A percentile compares a stretch with the other conserved stretches of the same genome.
These are phyloP conservation scores for Climacium dendroides DNA, from an alignment of 225 moss, liverwort and hornwort genomes.

Conservation along the genomic window DNA sequence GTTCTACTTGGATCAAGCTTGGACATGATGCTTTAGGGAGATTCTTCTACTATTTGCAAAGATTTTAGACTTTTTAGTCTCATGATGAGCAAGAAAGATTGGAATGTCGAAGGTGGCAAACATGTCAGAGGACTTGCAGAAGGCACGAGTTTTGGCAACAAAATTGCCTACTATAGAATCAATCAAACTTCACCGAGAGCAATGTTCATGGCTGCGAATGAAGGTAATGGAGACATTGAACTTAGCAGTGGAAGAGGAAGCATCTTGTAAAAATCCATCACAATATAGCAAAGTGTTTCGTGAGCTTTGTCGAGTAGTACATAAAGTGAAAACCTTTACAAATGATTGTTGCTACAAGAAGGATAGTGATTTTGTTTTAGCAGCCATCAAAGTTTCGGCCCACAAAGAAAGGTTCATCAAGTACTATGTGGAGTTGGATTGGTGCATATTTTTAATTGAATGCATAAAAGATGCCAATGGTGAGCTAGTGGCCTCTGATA, in stretches of 20 bases:
- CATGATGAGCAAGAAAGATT: neutral
- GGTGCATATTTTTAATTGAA: neutral
- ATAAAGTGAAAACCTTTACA: neutral
- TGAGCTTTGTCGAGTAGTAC: neutral
- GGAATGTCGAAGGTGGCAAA: neutral
- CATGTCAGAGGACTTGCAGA: neutral
- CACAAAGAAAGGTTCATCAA: neutral
- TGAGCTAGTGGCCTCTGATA: neutral
- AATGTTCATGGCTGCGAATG: neutral
- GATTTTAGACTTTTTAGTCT: neutral
- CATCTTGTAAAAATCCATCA: neutral
- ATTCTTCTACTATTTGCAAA: neutral
- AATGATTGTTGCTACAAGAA: neutral
- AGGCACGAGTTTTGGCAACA: neutral
- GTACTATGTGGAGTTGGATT: neutral
- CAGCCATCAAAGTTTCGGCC: neutral
- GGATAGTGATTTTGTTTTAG: neutral
- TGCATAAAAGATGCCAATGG: neutral
- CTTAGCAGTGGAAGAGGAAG: neutral
- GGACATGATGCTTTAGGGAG: neutral
- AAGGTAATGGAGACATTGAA: neutral
- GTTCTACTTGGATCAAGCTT: neutral
- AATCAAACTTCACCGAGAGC: neutral
- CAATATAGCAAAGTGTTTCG: neutral
- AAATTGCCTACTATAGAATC: neutral